Base-by-base conservation (phyloP, 371 early-diverging fungal species). In the Blyttiomyces sp. region DNA sequence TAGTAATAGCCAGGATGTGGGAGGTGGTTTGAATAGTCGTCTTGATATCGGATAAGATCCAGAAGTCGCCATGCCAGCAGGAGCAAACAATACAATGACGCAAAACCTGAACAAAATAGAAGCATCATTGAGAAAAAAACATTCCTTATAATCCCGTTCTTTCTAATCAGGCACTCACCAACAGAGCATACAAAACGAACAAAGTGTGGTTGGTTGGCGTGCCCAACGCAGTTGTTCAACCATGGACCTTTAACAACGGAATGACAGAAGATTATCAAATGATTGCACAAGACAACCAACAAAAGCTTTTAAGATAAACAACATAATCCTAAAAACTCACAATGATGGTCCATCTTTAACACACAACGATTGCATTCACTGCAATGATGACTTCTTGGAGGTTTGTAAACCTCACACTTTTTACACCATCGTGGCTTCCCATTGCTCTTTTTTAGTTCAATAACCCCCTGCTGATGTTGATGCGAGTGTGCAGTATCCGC, bases 201-300 rank as follows among this genome's bases (percentile, higher is more conserved):
- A 72, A 96, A 98, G 68, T 95, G 87, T 19, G 86, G 86, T 59
- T 90, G 88, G 69, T 97, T 97, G 61, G 57, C 59, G 62, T 88
- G 87, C 4, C 98, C 98, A 33, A 97, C 89, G 77, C 98, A 97
- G 71, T 92, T 96, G 75, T 95, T 94, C 46, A 97, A 85, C 91
- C 97, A 99, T 1, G 95, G 94, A 73, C 86, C 82, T 79, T 59
- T 26, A 28, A 13, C n/a, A 4, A 28, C 33, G 49, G 53, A 42
- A 32, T 1, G 7, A 26, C 3, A 5, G 19, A n/a, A n/a, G n/a
- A n/a, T n/a, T n/a, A n/a, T n/a, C n/a, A n/a, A n/a, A n/a, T n/a
- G 61, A 64, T 21, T 33, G n/a, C 13, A 11, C 7, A 4, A 44
- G 27, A 26, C 17, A 17, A 17, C 21, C 24, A 23, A 3, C 21